Percentiles rank a stretch among this genome's conserved stretches.
Evolutionary conservation across 2,329 filamentous ascomycete species (phyloP).

Genomic region (Penicillium polonicum): DNA sequence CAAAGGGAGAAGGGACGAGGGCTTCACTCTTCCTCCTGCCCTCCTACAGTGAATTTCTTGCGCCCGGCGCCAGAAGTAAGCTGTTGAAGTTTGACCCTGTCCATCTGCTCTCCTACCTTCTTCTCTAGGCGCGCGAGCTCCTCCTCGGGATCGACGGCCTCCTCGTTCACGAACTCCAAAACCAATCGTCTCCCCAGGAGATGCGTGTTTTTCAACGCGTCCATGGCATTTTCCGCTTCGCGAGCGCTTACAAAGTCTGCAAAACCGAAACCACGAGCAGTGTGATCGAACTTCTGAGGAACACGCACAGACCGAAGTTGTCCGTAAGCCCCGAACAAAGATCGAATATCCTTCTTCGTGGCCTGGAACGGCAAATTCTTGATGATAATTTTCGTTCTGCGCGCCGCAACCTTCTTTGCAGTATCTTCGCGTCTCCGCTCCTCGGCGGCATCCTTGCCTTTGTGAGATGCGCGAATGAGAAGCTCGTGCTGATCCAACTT

Average conservation of each 20-base stretch:
- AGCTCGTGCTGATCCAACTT: constrained; percentile 85
- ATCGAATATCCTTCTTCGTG: constrained; percentile 84
- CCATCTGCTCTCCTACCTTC: constrained; percentile 86
- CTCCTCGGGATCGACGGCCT: constrained; percentile 87
- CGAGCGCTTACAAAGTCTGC: constrained; percentile 89
- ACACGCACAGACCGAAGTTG: constrained; percentile 89
- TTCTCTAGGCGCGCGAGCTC: constrained; percentile 96
- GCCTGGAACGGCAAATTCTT: constrained; percentile 98
- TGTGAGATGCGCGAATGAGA: constrained; percentile 81
- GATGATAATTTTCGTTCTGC: constrained; percentile 89
- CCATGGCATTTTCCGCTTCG: constrained; percentile 88
- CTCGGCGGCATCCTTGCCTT: constrained; percentile 81
- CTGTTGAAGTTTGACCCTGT: constrained; percentile 86
- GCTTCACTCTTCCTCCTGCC: constrained; percentile 59
- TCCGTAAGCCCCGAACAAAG: constrained; percentile 84
- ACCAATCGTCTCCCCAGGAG: constrained; percentile 85
- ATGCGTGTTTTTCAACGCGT: constrained; percentile 88
- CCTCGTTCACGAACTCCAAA: constrained; percentile 85
- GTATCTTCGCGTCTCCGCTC: constrained; percentile 79
- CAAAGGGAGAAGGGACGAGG: constrained; percentile 33
- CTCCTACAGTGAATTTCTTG: constrained; percentile 83
- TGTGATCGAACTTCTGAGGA: constrained; percentile 89
- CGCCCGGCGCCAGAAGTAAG: constrained; percentile 72
- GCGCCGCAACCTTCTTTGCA: constrained; percentile 73
- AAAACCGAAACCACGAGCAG: constrained; percentile 91